Conservation (phyloP, 1,284 basidiomycete genomes). For the Ceratobasidium papillatum region DNA sequence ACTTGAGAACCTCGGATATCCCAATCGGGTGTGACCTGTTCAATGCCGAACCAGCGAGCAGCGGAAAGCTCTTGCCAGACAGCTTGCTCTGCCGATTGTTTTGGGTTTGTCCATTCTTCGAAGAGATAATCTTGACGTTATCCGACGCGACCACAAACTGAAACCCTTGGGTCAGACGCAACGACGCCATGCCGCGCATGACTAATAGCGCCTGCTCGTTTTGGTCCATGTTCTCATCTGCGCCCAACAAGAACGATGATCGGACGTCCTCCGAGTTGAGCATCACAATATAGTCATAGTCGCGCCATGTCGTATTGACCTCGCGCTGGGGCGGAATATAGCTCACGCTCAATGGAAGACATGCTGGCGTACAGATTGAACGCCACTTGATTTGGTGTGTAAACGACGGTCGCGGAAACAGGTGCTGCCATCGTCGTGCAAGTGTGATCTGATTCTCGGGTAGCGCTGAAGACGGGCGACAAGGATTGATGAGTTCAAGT, state of each 20-base stretch:
- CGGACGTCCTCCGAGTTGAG: conserved; percentile 79
- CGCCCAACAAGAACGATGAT: conserved; percentile 71
- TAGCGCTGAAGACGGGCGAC: conserved; percentile 63
- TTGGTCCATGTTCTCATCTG: conserved; percentile 55
- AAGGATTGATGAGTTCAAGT: conserved; percentile 61
- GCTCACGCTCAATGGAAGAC: conserved; percentile 93
- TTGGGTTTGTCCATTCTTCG: conserved; percentile 44
- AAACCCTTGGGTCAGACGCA: conserved; percentile 94
- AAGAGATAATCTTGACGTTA: conserved; percentile 38
- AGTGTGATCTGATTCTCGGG: conserved; percentile 73
- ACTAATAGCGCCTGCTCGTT: conserved; percentile 82
- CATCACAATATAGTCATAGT: conserved; percentile 82
- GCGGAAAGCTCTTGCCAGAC: conserved; percentile 24
- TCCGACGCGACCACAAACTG: conserved; percentile 78
- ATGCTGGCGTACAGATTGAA: conserved; percentile 82
- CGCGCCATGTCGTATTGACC: conserved; percentile 79
- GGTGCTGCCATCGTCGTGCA: conserved; percentile 88
- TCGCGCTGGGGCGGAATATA: conserved; percentile 82
- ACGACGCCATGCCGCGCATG: conserved; percentile 93
- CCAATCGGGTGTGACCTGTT: conserved; percentile 59
- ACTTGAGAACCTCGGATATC: conserved; percentile 73
- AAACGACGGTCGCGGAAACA: conserved; percentile 77
- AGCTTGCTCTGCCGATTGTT: conserved; percentile 42
- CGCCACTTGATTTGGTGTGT: conserved; percentile 95
- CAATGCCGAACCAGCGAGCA: conserved; percentile 25